Base-by-base conservation (phyloP, 2,329 filamentous ascomycete genomes). In the Colletotrichum gigasporum region DNA sequence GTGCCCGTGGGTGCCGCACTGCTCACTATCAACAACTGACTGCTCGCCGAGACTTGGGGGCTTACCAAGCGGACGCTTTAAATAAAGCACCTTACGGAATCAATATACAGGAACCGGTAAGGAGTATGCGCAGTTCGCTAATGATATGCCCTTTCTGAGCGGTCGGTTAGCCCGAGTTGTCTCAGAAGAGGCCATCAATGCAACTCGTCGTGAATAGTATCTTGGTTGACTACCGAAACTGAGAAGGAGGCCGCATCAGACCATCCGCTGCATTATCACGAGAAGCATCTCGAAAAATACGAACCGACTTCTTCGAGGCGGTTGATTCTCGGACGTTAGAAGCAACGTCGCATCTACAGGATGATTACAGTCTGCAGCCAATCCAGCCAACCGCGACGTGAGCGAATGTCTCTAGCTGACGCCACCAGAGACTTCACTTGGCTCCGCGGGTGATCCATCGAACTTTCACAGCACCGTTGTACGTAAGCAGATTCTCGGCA, bases 401-500 rank as follows among this genome's bases (percentile, higher is more conserved):
- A n/a, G 22, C 52, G 11, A 5, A 42, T 37, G 37, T 47, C 20
- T 32, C 28, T n/a, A 16, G 37, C 54, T 56, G 34, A 35, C 52
- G 42, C 35, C 42, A 12, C 26, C 20, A 35, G 4, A 10, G 18
- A 18, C 20, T 14, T 18, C 14, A 16, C 44, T 59, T 52, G 37
- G 54, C 45, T 32, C 30, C 26, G 37, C 45, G 32, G 18, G 45
- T 45, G 11, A 30, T n/a, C n/a, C 35, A 16, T 32, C 12, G 14
- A 16, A n/a, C n/a, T 42, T 26, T 35, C 39, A 48, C 61, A 56
- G 45, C 45, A 64, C 83, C 83, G 76, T 89, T 88, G 77, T 85
- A 87, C 62, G 82, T 84, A 54, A 89, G 78, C 61, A 78, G 70
- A 79, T 88, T 88, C 69, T 72, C 69, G 54, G 82, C 86, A 67